Base-by-base conservation (phyloP, 805 yeast species). In the Candida odintsovae region DNA sequence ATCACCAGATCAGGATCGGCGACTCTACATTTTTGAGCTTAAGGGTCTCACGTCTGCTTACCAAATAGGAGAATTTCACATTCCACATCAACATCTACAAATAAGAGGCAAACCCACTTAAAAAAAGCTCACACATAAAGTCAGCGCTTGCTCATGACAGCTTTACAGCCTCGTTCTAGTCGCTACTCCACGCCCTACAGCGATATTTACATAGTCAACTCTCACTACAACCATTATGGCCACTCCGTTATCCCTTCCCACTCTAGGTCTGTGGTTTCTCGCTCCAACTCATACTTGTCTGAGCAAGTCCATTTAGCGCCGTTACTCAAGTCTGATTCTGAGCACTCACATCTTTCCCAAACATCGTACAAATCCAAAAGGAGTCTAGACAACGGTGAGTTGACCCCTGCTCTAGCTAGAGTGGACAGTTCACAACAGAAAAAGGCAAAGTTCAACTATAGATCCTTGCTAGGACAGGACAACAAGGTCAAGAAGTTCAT, bases 161-260 rank as follows among this genome's bases (percentile, higher is more conserved):
- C 36, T 11, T 11, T 33, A 11, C 36, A 33, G 36, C 19, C 36
- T 3, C 36, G 20, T 9, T 16, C 36, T 9, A 33, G n/a, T n/a
- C 36, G 20, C 8, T 33, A 28, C 36, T 33, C 36, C 12, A 11
- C 20, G 4, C 20, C 20, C 12, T 33, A 33, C 20, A n/a, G 36
- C 12, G 36, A 33, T 9, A 33, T 33, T 33, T 51, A 47, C 43
- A 61, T 69, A 13, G 67, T 67, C 42, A 64, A 65, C 50, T 53
- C 59, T 29, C 62, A 67, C 53, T 69, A 69, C 50, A 61, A 64
- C 18, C 61, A 65, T 22, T 69, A 69, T 47, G 73, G 73, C 7
- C 64, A 65, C 6, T 68, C 72, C 1, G 64, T 68, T 4, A 58
- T 56, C 16, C 49, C 39, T 11, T n/a, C 22, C 9, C 23, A 36